These are phyloP conservation scores for Candida silvatica DNA, from an alignment of 805 yeast species.

Conservation along the genomic window DNA sequence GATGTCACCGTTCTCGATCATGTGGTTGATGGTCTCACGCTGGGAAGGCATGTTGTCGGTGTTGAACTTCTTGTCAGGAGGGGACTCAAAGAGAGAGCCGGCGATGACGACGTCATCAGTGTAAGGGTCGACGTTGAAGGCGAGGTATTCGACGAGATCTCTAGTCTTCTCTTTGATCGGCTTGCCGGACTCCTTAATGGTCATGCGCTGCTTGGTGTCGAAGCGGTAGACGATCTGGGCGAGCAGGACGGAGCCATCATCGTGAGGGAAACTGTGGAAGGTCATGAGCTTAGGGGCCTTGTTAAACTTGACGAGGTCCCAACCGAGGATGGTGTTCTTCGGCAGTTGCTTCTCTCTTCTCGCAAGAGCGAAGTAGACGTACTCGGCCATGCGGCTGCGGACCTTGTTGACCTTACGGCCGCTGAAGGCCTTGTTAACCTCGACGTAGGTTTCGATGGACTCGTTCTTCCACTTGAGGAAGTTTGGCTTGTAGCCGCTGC, in stretches of 20 bases:
- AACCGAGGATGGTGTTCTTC: conserved; percentile 46
- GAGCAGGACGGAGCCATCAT: conserved; percentile 27
- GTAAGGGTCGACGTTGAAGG: conserved; percentile 53
- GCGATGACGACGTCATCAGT: conserved; percentile 49
- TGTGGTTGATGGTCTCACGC: conserved; percentile 20
- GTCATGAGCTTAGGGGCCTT: conserved; percentile 64
- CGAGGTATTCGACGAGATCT: conserved; percentile 52
- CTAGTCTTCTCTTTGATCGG: conserved; percentile 38
- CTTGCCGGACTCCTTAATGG: conserved; percentile 34
- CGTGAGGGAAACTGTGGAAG: conserved; percentile 46
- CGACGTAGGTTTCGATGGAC: conserved; percentile 69
- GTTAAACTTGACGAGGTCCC: conserved; percentile 72
- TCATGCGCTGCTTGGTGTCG: conserved; percentile 52
- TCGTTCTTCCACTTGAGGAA: conserved; percentile 77
- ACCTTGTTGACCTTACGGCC: conserved; percentile 38
- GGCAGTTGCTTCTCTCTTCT: conserved; percentile 51
- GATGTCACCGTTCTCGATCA: conserved; percentile 28
- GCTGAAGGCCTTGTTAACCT: conserved; percentile 79
- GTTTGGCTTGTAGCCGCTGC: conserved; percentile 43
- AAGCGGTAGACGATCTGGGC: conserved; percentile 53
- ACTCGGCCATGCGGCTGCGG: conserved; percentile 40
- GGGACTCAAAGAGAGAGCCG: conserved; percentile 59
- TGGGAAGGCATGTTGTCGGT: conserved; percentile 21
- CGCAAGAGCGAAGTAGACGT: conserved; percentile 52
- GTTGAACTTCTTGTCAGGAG: conserved; percentile 28